phyloP scores from a whole-genome alignment of 768 basidiomycete genomes.

The Bullera alba region DNA sequence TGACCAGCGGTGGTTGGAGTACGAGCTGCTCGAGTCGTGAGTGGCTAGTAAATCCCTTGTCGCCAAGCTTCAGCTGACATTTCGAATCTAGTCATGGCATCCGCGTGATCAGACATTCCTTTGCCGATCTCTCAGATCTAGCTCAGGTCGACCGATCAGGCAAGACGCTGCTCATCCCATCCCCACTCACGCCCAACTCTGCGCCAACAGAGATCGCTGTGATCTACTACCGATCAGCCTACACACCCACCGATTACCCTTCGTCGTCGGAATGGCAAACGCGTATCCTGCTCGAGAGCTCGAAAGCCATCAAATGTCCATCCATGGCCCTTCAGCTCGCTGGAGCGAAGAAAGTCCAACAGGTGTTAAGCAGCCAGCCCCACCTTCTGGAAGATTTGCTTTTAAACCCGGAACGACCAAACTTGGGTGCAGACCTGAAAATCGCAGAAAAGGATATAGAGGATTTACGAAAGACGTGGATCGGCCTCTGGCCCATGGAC shows the following conservation, averaged over 20 bases:
- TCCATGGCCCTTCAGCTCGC: slow-evolving; percentile 86
- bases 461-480: slow-evolving; percentile 67
- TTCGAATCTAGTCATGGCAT: slow-evolving; percentile 59
- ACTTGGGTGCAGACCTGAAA: slow-evolving; percentile 28
- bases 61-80: slow-evolving; percentile 1
- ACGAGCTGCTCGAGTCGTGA: slow-evolving; percentile 71
- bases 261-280: slow-evolving; percentile 56
- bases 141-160: slow-evolving; percentile 51
- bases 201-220: slow-evolving; percentile 63
- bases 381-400: slow-evolving; percentile 71
- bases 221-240: slow-evolving; percentile 86
- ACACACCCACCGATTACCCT: slow-evolving; percentile 73
- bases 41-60: slow-evolving; percentile 19
- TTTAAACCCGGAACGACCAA: slow-evolving; percentile 22
- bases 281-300: slow-evolving; percentile 71
- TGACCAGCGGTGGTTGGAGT: slow-evolving; percentile 84
- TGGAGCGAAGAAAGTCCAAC: slow-evolving; percentile 91
- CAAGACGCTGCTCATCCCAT: slow-evolving; percentile 37
- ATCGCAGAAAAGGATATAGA: slow-evolving; percentile 51
- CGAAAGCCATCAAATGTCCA: slow-evolving; percentile 85
- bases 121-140: slow-evolving; percentile 59
- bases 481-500: slow-evolving; percentile 79
- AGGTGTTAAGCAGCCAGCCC: slow-evolving; percentile 68
- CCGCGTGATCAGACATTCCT: slow-evolving; percentile 65
- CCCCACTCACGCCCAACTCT: slow-evolving; percentile 44